Evolutionary conservation across 148 eudicot genomes (phyloP).

Genomic region (Camellia granthamiana): DNA sequence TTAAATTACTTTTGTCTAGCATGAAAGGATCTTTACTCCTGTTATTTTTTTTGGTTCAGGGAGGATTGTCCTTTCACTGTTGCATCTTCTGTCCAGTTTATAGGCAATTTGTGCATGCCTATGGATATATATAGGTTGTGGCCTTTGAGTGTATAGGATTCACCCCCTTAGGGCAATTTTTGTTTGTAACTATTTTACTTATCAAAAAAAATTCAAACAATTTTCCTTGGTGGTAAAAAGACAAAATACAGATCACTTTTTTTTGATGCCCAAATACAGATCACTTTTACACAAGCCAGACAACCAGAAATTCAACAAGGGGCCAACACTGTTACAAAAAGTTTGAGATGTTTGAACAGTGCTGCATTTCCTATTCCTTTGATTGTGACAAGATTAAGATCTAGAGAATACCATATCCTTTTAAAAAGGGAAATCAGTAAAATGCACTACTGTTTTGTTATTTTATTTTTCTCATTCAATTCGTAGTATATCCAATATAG

Average conservation of each 20-base stretch:
- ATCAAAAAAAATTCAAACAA: neutral
- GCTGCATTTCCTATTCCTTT: neutral
- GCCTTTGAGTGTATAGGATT: no score
- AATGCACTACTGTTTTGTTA: neutral
- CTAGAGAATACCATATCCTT: neutral
- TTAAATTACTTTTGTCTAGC: no score
- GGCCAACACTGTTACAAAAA: neutral
- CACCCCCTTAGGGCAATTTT: no score
- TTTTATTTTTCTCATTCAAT: neutral
- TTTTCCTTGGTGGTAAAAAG: neutral
- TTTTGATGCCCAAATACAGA: no score
- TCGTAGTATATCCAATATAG: no score
- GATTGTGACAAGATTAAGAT: neutral
- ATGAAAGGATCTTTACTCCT: no score
- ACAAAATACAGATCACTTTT: neutral
- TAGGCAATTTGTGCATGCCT: no score
- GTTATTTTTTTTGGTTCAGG: no score
- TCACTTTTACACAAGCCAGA: neutral
- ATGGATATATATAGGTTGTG: no score
- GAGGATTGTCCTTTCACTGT: no score
- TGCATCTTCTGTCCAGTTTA: no score
- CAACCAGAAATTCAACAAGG: neutral
- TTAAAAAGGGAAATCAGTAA: neutral
- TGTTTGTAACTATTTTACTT: no score
- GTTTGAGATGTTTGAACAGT: neutral